Evolutionary conservation across 2,329 filamentous ascomycete genomes (phyloP).

Genomic region (Triangularia verruculosa): DNA sequence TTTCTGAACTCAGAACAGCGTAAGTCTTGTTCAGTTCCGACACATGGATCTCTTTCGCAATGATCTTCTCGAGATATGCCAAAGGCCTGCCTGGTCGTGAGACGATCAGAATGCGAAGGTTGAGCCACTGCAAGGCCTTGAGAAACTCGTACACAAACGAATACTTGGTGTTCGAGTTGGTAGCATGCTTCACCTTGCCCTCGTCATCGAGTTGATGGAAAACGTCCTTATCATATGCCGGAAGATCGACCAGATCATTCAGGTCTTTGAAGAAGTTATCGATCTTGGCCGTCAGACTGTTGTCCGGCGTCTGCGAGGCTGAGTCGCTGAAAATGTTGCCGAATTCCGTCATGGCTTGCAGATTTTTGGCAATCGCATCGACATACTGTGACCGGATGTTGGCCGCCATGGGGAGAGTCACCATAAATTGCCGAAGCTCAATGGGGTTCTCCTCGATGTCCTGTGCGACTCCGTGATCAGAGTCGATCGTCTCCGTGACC

Average conservation of each 20-base stretch:
- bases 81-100: constrained; percentile 49
- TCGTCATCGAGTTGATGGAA: constrained; percentile 40
- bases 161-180: constrained; percentile 58
- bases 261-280: constrained; percentile 51
- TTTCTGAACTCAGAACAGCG: constrained; percentile 26
- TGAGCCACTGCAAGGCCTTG: constrained; percentile 39
- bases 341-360: constrained; percentile 46
- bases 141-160: constrained; percentile 57
- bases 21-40: constrained; percentile 13
- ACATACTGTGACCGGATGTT: constrained; percentile 53
- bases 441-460: neutral
- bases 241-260: constrained; percentile 56
- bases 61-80: constrained; percentile 50
- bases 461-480: neutral
- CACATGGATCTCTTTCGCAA: constrained; percentile 40
- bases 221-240: constrained; percentile 49
- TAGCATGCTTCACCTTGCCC: constrained; percentile 51
- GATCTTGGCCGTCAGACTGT: constrained; percentile 43
- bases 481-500: neutral
- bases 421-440: constrained; percentile 38
- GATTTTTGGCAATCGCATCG: constrained; percentile 45
- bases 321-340: constrained; percentile 42
- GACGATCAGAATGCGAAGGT: constrained; percentile 52
- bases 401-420: constrained; percentile 58
- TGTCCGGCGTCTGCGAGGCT: constrained; percentile 39